Percentiles rank a stretch among this genome's conserved stretches.
Evolutionary conservation across 495 filamentous ascomycete genomes (phyloP).

Genomic region (Aspergillus saccharolyticus): DNA sequence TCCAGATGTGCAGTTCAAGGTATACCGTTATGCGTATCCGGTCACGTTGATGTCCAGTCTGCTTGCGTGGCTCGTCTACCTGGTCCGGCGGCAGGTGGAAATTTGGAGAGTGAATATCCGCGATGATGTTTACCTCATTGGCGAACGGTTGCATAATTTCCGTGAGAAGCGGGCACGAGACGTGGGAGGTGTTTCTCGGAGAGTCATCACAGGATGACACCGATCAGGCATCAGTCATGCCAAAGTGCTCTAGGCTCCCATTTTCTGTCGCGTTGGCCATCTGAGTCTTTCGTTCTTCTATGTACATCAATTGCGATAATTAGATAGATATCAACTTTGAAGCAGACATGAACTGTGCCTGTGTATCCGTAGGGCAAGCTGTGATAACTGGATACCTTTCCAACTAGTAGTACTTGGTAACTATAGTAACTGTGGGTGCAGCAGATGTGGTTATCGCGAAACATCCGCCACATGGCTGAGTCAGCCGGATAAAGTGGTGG

Average conservation of each 20-base stretch:
- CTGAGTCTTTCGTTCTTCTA: constrained; percentile 3
- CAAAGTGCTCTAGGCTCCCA: not conserved
- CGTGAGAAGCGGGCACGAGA: constrained; percentile 53
- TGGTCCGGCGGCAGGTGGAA: constrained; percentile 50
- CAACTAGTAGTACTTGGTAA: too few species aligned
- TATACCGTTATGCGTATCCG: constrained; percentile 73
- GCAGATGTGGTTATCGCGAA: too few species aligned
- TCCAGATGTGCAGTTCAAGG: constrained; percentile 44
- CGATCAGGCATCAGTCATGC: not conserved
- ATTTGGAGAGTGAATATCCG: constrained; percentile 78
- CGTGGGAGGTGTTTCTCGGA: constrained; percentile 33
- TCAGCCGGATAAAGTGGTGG: not conserved
- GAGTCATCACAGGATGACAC: constrained; percentile 35
- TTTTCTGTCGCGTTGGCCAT: not conserved
- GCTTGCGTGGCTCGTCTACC: constrained; percentile 34
- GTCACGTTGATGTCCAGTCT: constrained; percentile 48
- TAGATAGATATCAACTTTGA: not conserved
- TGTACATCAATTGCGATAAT: constrained; percentile 1
- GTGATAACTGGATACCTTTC: too few species aligned
- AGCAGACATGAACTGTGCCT: too few species aligned
- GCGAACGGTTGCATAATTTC: constrained; percentile 90
- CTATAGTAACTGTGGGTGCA: too few species aligned
- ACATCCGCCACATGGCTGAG: too few species aligned
- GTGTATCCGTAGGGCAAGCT: too few species aligned
- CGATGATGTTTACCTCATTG: constrained; percentile 95